These are phyloP conservation scores for Porcisia deanei DNA, from an alignment of 208 protist genomes.

Conservation along the genomic window DNA sequence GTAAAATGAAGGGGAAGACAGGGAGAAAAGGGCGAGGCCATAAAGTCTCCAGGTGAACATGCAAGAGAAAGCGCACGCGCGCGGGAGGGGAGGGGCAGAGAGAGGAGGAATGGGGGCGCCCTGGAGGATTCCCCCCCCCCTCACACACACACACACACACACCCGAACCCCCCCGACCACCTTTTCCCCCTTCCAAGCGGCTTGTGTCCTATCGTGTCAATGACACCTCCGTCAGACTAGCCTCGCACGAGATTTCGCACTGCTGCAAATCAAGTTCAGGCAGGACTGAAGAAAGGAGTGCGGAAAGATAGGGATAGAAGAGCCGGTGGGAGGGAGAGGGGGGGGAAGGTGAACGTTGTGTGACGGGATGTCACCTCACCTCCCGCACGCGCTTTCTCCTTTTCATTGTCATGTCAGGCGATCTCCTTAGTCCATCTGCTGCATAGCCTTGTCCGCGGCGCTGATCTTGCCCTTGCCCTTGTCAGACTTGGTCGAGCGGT, in stretches of 20 bases:
- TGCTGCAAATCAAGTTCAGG: too few species aligned
- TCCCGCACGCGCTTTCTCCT: background rate
- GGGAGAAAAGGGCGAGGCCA: too few species aligned
- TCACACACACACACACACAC: too few species aligned
- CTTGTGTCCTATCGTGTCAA: too few species aligned
- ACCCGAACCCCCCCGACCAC: too few species aligned
- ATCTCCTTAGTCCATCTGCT: constrained; percentile 88
- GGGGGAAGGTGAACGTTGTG: too few species aligned
- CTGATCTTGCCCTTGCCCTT: constrained; percentile 94
- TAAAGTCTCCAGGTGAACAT: background rate
- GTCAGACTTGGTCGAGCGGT: constrained; percentile 83
- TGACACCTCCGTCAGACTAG: too few species aligned
- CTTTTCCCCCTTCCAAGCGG: too few species aligned
- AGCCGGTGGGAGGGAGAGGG: background rate
- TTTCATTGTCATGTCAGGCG: background rate
- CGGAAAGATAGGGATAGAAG: background rate
- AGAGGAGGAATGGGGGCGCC: background rate
- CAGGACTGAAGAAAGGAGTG: too few species aligned
- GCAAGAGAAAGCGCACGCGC: background rate
- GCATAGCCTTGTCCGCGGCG: constrained; percentile 92
- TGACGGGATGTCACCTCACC: background rate
- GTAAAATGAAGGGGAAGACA: too few species aligned
- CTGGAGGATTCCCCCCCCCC: too few species aligned
- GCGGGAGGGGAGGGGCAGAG: background rate
- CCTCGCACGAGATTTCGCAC: too few species aligned